A percentile compares a stretch with the other conserved stretches of the same genome.
Conservation (phyloP, 495 filamentous ascomycete genomes). For the Baudoinia panamericana region DNA sequence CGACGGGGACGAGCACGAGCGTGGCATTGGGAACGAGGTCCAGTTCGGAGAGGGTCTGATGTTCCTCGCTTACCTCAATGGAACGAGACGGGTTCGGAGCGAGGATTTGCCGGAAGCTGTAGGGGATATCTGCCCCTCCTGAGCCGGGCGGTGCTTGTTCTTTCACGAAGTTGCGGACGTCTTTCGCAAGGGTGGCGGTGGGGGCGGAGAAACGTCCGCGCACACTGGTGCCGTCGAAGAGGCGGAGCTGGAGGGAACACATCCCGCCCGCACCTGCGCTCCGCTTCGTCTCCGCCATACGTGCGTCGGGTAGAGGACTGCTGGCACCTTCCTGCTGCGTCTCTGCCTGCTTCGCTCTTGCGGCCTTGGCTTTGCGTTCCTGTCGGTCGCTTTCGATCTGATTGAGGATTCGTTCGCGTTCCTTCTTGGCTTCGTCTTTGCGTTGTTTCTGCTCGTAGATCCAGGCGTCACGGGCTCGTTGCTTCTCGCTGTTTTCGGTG, state of each 20-base stretch:
- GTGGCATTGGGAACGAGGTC: conserved; percentile 66
- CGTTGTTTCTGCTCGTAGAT: conserved; percentile 16
- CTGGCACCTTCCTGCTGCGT: conserved; percentile 15
- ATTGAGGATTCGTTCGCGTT: conserved; percentile 25
- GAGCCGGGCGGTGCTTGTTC: conserved; percentile 24
- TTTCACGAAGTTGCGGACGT: conserved; percentile 64
- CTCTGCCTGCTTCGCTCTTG: conserved; percentile 32
- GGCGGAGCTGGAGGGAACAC: conserved; percentile 63
- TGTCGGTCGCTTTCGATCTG: conserved; percentile 42
- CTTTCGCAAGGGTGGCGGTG: conserved; percentile 45
- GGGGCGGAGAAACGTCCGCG: conserved; percentile 52
- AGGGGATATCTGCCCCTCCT: conserved; percentile 38
- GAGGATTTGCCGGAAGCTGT: conserved; percentile 73
- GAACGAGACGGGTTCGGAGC: conserved; percentile 62
- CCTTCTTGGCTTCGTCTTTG: conserved; percentile 25
- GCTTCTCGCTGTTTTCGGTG: conserved; percentile 9
- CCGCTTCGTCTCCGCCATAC: neutral
- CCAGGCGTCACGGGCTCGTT: conserved; percentile 11
- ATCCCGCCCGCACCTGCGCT: conserved; percentile 15
- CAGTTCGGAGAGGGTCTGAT: conserved; percentile 48
- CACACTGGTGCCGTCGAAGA: conserved; percentile 73
- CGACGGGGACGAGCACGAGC: conserved; percentile 63
- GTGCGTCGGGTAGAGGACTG: neutral
- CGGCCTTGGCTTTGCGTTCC: conserved; percentile 43
- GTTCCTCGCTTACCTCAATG: conserved; percentile 62